phyloP scores from a whole-genome alignment of 345 rosid species.

The Lumnitzera racemosa region DNA sequence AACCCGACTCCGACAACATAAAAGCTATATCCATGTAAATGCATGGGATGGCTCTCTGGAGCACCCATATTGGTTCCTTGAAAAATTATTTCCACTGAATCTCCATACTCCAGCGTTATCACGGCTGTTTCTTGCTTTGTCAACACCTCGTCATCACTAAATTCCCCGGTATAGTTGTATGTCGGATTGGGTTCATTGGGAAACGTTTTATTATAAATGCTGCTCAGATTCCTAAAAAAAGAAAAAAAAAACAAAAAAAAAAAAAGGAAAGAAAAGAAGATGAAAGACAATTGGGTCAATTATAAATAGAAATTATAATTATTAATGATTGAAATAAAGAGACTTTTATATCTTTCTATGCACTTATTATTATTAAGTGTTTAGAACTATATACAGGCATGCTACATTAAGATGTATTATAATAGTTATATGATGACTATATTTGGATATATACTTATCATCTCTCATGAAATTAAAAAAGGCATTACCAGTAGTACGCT shows the following conservation, averaged over 20 bases:
- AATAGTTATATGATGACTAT: no score
- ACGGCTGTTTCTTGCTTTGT: constrained; percentile 19
- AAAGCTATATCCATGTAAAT: constrained; percentile 36
- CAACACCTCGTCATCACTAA: background rate
- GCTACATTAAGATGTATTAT: no score
- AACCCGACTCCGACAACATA: constrained; percentile 29
- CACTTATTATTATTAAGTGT: no score
- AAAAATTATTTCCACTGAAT: constrained; percentile 28
- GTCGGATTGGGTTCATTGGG: constrained; percentile 11
- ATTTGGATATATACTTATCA: background rate
- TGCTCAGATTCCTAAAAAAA: background rate
- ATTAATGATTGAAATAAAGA: no score
- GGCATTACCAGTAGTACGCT: constrained; percentile 29
- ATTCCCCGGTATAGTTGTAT: constrained; percentile 28
- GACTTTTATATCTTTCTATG: no score
- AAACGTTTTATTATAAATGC: background rate
- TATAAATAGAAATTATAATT: no score
- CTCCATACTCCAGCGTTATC: constrained; percentile 19
- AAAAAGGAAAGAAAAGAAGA: no score
- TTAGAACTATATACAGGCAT: no score
- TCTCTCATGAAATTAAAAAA: no score
- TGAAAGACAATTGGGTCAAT: no score
- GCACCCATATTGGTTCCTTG: constrained; percentile 30
- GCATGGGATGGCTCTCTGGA: constrained; percentile 31
- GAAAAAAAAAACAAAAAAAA: no score